These are phyloP conservation scores for Tephrocybe sp. DNA, from an alignment of 768 basidiomycete species.

Conservation along the genomic window DNA sequence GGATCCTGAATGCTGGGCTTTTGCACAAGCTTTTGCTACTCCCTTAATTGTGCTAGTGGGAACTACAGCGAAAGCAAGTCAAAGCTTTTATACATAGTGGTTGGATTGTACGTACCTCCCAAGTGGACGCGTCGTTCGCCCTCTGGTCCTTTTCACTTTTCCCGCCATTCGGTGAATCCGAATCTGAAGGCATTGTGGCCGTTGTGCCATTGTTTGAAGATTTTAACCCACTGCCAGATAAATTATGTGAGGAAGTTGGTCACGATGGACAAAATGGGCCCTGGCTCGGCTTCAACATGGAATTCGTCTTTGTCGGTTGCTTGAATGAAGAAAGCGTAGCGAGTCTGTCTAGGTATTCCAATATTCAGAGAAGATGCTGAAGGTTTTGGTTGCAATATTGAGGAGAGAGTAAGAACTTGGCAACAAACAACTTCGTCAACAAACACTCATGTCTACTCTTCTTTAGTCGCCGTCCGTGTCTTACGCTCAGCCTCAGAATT, in stretches of 20 bases:
- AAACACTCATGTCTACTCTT: constrained; percentile 11
- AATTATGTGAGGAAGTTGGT: constrained; percentile 30
- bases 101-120: constrained; percentile 30
- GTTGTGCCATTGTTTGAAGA: too few relatives aligned
- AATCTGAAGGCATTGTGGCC: constrained; percentile 28
- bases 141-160: background rate
- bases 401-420: constrained; percentile 62
- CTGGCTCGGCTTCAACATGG: constrained; percentile 10
- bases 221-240: too few relatives aligned
- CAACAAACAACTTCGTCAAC: constrained; percentile 24
- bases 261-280: constrained; percentile 1
- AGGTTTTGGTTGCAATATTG: constrained; percentile 77
- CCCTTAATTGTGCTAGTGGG: constrained; percentile 29
- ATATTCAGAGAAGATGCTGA: constrained; percentile 54
- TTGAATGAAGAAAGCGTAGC: background rate
- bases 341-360: too few relatives aligned
- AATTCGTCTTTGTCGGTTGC: too few relatives aligned
- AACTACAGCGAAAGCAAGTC: constrained; percentile 16
- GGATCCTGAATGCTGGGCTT: constrained; percentile 33
- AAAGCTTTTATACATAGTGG: background rate
- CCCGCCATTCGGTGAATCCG: background rate
- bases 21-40: constrained; percentile 31
- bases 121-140: constrained; percentile 25
- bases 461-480: constrained; percentile 83
- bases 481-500: constrained; percentile 67